phyloP scores from a whole-genome alignment of 495 filamentous ascomycete genomes.

The Penicilliopsis zonata region DNA sequence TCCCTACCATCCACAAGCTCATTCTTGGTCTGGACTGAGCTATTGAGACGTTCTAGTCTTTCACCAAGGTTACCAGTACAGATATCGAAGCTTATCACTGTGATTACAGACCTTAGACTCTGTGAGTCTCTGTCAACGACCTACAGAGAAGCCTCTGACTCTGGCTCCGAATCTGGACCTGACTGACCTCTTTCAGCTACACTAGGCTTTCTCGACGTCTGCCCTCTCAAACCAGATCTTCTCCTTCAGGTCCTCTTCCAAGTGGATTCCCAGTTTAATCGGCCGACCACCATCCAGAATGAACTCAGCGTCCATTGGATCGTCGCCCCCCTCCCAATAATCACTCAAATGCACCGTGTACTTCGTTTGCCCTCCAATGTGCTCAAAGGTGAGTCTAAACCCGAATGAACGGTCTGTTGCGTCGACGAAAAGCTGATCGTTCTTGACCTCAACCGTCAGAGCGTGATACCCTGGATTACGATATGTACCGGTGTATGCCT shows the following conservation, averaged over 20 bases:
- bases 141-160: too few species aligned
- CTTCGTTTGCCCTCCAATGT: constrained; percentile 2
- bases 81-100: too few species aligned
- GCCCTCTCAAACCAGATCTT: constrained; percentile 23
- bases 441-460: constrained; percentile 8
- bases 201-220: too few species aligned
- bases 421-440: constrained; percentile 19
- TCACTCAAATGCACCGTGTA: constrained; percentile 2
- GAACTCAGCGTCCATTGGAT: constrained; percentile 9
- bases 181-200: too few species aligned
- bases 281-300: constrained; percentile 8
- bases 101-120: too few species aligned
- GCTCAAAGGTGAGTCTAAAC: constrained; percentile 7
- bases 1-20: too few species aligned
- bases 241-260: constrained; percentile 8
- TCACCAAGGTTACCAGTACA: too few species aligned
- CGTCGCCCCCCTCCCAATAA: constrained; percentile 2
- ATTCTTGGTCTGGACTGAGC: too few species aligned
- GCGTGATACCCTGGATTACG: constrained; percentile 10
- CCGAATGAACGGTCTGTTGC: constrained; percentile 18
- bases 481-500: constrained; percentile 5
- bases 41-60: too few species aligned
- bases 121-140: too few species aligned
- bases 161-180: too few species aligned
- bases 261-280: constrained; percentile 11